These are phyloP conservation scores for Perilla frutescens DNA, from an alignment of 257 asterid species.

Conservation along the genomic window DNA sequence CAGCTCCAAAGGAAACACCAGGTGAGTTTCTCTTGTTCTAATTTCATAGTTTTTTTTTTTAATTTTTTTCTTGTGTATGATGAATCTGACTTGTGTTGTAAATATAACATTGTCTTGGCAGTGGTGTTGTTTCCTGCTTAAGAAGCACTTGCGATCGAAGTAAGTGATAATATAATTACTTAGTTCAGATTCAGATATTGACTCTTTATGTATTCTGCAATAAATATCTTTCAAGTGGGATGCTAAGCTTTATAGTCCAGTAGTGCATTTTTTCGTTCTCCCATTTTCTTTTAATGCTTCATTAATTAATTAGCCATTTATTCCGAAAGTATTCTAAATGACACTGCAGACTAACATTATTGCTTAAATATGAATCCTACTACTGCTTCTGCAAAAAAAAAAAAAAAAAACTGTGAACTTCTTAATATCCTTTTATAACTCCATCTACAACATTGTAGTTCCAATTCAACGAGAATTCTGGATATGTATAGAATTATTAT, in stretches of 20 bases:
- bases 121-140: slow-evolving; percentile 63
- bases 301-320: no score
- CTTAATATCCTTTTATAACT: no score
- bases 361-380: no score
- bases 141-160: slow-evolving; percentile 47
- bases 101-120: slow-evolving; percentile 38
- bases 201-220: slow-evolving; percentile 18
- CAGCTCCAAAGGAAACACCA: slow-evolving; percentile 54
- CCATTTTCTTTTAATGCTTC: not conserved
- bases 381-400: no score
- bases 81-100: slow-evolving; percentile 27
- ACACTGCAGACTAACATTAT: no score
- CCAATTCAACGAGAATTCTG: no score
- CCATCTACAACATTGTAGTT: no score
- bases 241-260: not conserved
- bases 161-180: slow-evolving; percentile 41
- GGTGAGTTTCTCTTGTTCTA: slow-evolving; percentile 48
- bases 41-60: not conserved
- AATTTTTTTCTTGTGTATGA: slow-evolving; percentile 18
- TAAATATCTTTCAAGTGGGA: slow-evolving; percentile 4
- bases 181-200: not conserved
- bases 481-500: no score
- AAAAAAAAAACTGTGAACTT: no score
- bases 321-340: no score
- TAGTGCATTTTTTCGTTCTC: not conserved